Conservation (phyloP, 139 green algal species). For the Micractinium sp. region DNA sequence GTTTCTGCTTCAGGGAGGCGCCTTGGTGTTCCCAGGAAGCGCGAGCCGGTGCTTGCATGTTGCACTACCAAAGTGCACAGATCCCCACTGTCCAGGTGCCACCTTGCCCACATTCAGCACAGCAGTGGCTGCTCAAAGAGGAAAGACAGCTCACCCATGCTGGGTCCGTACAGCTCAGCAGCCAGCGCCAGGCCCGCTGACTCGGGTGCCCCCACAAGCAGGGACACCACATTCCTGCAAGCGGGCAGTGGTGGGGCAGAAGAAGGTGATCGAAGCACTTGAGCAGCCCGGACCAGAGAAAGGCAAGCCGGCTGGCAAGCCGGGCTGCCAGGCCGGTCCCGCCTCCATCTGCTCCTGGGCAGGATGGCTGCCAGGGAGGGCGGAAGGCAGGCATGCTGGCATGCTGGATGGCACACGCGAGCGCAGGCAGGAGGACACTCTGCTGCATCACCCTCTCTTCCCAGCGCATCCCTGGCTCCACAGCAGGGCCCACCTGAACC, state of each 20-base stretch:
- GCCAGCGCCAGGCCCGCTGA: slow-evolving; percentile 59
- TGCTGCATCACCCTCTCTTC: too few relatives aligned
- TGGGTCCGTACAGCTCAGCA: slow-evolving; percentile 63
- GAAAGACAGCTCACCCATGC: slow-evolving; percentile 2
- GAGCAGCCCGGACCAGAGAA: too few relatives aligned
- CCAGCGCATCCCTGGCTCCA: too few relatives aligned
- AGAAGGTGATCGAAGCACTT: too few relatives aligned
- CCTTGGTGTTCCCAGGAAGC: background rate
- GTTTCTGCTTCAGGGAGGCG: background rate
- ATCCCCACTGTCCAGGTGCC: background rate
- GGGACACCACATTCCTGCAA: slow-evolving; percentile 58
- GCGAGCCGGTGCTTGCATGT: background rate
- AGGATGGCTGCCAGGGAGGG: too few relatives aligned
- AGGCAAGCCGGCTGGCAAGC: too few relatives aligned
- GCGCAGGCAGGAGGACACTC: too few relatives aligned
- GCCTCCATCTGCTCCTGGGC: too few relatives aligned
- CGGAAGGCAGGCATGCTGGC: too few relatives aligned
- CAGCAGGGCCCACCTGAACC: slow-evolving; percentile 40
- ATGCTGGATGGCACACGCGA: too few relatives aligned
- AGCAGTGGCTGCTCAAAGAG: background rate
- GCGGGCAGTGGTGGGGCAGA: too few relatives aligned
- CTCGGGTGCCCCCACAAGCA: slow-evolving; percentile 56
- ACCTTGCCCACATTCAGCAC: background rate
- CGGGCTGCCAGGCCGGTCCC: too few relatives aligned
- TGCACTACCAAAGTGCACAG: background rate